phyloP scores from a whole-genome alignment of 192 early-diverging fungal genomes.

The Phycomyces blakesleeanus region DNA sequence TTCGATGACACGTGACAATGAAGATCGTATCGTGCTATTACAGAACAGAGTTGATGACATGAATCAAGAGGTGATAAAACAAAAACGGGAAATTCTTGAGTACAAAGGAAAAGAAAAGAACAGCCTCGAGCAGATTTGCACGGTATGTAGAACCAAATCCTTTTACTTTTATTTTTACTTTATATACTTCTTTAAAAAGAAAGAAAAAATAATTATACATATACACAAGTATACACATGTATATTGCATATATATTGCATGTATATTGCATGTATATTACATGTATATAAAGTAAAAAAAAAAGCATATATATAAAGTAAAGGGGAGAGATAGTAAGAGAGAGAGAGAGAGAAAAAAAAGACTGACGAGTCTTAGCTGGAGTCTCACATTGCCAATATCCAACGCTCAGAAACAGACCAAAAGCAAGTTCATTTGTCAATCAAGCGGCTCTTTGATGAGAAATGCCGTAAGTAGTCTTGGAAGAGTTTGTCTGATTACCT shows the following conservation, averaged over 20 bases:
- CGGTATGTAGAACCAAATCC: slow-evolving; percentile 17
- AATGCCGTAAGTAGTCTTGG: slow-evolving; percentile 30
- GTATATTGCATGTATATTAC: too few species aligned
- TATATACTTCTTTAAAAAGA: too few species aligned
- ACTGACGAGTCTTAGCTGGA: slow-evolving; percentile 29
- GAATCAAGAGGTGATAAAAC: slow-evolving; percentile 29
- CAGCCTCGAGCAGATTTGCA: slow-evolving; percentile 38
- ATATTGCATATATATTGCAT: too few species aligned
- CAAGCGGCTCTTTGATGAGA: slow-evolving; percentile 37
- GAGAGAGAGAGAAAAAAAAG: too few species aligned
- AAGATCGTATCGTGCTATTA: slow-evolving; percentile 38
- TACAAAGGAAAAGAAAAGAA: slow-evolving; percentile 43
- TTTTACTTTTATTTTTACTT: too few species aligned
- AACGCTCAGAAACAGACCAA: slow-evolving; percentile 34
- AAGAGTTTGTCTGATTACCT: background rate
- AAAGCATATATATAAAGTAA: too few species aligned
- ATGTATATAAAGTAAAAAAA: too few species aligned
- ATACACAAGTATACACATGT: too few species aligned
- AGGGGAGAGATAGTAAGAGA: too few species aligned
- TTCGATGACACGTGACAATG: slow-evolving; percentile 41
- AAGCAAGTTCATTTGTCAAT: slow-evolving; percentile 40
- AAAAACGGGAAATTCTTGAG: slow-evolving; percentile 39
- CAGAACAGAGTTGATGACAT: slow-evolving; percentile 42
- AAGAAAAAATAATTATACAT: too few species aligned
- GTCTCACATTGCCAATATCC: slow-evolving; percentile 33